Conservation (phyloP, 2,329 filamentous ascomycete genomes). For the Pseudogymnoascus verrucosus region DNA sequence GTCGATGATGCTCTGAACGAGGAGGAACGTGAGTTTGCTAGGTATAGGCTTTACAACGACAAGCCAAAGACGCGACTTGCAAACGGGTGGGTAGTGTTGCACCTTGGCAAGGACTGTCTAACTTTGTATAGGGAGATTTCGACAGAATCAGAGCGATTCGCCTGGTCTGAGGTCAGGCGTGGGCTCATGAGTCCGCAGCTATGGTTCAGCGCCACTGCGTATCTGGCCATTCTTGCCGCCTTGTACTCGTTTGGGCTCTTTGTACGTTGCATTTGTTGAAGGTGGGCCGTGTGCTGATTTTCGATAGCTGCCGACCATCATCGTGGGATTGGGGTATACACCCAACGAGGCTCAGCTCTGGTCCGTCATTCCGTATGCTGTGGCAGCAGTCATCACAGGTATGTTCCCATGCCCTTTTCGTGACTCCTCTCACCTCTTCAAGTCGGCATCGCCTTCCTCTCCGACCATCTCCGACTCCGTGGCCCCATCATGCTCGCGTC, state of each 20-base stretch:
- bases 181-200: constrained; percentile 52
- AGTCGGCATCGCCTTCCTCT: constrained; percentile 48
- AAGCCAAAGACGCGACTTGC: constrained; percentile 18
- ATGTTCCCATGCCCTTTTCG: constrained; percentile 1
- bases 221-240: constrained; percentile 25
- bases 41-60: constrained; percentile 19
- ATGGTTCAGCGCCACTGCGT: constrained; percentile 52
- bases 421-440: neutral
- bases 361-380: constrained; percentile 56
- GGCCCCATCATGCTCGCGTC: constrained; percentile 56
- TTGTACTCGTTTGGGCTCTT: constrained; percentile 40
- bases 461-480: constrained; percentile 51
- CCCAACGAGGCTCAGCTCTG: constrained; percentile 52
- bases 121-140: neutral
- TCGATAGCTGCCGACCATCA: constrained; percentile 52
- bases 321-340: constrained; percentile 41
- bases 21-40: constrained; percentile 38
- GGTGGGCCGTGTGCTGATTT: neutral
- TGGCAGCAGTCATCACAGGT: constrained; percentile 54
- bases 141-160: constrained; percentile 39
- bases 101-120: neutral
- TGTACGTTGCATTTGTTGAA: constrained; percentile 31
- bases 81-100: constrained; percentile 13
- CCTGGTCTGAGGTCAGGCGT: constrained; percentile 54
- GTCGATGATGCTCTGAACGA: constrained; percentile 44